Evolutionary conservation across 495 filamentous ascomycete genomes (phyloP).

Genomic region (Talaromyces adpressus): DNA sequence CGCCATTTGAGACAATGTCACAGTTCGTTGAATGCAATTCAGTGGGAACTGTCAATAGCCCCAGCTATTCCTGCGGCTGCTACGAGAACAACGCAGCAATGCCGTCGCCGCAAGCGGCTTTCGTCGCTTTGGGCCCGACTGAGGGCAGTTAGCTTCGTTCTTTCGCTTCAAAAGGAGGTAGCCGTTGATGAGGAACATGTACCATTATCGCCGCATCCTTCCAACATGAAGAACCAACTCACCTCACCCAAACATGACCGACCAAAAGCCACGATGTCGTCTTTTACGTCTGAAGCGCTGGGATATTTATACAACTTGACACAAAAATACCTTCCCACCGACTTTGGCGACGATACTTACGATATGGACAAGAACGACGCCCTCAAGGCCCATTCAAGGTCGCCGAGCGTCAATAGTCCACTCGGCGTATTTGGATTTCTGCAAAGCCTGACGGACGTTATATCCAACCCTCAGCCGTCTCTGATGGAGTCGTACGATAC

Average conservation of each 20-base stretch:
- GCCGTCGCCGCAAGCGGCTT: neutral
- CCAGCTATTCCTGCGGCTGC: neutral
- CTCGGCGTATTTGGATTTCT: neutral
- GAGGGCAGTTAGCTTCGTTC: neutral
- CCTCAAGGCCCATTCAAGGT: neutral
- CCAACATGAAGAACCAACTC: neutral
- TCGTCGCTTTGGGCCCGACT: conserved; percentile 3
- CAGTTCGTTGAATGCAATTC: neutral
- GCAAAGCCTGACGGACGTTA: neutral
- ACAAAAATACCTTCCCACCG: neutral
- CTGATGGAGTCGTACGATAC: neutral
- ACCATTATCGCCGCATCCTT: neutral
- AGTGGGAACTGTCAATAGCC: neutral
- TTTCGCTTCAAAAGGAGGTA: conserved; percentile 2
- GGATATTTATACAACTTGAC: neutral
- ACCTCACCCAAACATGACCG: neutral
- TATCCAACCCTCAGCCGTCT: neutral
- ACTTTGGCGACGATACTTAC: neutral
- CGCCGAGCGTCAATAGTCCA: neutral
- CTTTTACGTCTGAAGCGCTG: neutral
- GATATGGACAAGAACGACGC: neutral
- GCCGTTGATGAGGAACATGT: neutral
- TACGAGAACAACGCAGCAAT: neutral
- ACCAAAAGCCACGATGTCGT: neutral
- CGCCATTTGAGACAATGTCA: neutral